Evolutionary conservation across 2,329 filamentous ascomycete species (phyloP).

Genomic region (Verticillium isaacii): DNA sequence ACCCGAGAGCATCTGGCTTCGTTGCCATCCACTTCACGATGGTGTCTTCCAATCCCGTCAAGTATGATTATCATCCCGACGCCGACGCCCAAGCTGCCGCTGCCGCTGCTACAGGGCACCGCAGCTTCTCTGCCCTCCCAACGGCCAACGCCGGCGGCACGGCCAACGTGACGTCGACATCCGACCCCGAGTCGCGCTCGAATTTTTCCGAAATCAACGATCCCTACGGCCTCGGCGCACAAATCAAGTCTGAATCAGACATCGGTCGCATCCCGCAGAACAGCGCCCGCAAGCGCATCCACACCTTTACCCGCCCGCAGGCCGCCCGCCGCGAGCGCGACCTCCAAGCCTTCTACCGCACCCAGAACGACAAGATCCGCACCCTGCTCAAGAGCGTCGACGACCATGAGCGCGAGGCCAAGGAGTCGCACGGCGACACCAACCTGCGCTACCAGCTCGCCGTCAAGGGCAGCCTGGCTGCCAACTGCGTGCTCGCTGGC

Average conservation of each 20-base stretch:
- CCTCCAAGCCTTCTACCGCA: slow-evolving; percentile 78
- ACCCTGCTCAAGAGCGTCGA: slow-evolving; percentile 88
- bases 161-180: not conserved
- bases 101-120: not conserved
- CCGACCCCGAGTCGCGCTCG: slow-evolving; percentile 11
- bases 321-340: slow-evolving; percentile 40
- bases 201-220: slow-evolving; percentile 45
- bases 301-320: slow-evolving; percentile 13
- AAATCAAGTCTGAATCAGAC: slow-evolving; percentile 73
- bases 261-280: slow-evolving; percentile 76
- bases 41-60: slow-evolving; percentile 2
- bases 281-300: slow-evolving; percentile 66
- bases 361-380: slow-evolving; percentile 91
- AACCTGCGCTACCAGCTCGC: slow-evolving; percentile 70
- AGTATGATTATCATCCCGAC: slow-evolving; percentile 1
- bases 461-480: slow-evolving; percentile 64
- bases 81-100: not conserved
- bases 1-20: not conserved
- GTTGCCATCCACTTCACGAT: not conserved
- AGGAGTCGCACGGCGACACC: slow-evolving; percentile 75
- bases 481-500: slow-evolving; percentile 72
- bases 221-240: slow-evolving; percentile 73
- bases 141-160: not conserved
- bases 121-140: not conserved
- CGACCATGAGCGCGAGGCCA: slow-evolving; percentile 79